A percentile compares a stretch with the other conserved stretches of the same genome.
These are phyloP conservation scores for Paratinospora sagittata DNA, from an alignment of 164 flowering plant genomes.

Conservation along the genomic window DNA sequence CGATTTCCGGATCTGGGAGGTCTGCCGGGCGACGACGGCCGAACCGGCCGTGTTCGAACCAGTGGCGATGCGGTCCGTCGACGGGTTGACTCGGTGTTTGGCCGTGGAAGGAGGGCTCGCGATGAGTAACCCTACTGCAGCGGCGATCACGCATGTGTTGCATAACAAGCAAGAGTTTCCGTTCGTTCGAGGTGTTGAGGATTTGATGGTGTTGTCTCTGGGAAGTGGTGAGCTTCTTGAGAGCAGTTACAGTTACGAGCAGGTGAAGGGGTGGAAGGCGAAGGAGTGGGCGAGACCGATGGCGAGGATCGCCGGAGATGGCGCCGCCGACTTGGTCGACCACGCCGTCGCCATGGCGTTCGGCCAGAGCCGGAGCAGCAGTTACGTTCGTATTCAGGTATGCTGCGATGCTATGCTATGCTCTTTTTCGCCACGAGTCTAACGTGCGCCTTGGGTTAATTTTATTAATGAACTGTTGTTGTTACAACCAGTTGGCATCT, in stretches of 20 bases:
- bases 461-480: too few relatives aligned
- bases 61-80: conserved; percentile 58
- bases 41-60: conserved; percentile 65
- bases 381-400: conserved; percentile 88
- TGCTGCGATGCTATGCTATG: neutral
- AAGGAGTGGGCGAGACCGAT: conserved; percentile 80
- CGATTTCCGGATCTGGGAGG: conserved; percentile 83
- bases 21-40: conserved; percentile 85
- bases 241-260: conserved; percentile 47
- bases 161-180: conserved; percentile 98
- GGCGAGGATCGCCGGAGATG: conserved; percentile 73
- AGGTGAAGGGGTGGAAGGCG: conserved; percentile 63
- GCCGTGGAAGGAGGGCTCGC: conserved; percentile 84
- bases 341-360: conserved; percentile 89
- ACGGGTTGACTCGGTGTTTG: conserved; percentile 59
- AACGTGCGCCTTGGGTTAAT: too few relatives aligned
- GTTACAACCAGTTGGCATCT: too few relatives aligned
- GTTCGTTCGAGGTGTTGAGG: conserved; percentile 89
- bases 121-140: conserved; percentile 90
- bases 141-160: conserved; percentile 95
- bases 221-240: conserved; percentile 73
- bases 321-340: conserved; percentile 81
- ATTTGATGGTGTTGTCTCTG: conserved; percentile 66
- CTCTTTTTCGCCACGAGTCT: too few relatives aligned
- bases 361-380: conserved; percentile 57